Evolutionary conservation across 352 stramenopile species (phyloP), one percentile per base, ranked within the genome.

Genomic region (Peronospora tabacina): DNA sequence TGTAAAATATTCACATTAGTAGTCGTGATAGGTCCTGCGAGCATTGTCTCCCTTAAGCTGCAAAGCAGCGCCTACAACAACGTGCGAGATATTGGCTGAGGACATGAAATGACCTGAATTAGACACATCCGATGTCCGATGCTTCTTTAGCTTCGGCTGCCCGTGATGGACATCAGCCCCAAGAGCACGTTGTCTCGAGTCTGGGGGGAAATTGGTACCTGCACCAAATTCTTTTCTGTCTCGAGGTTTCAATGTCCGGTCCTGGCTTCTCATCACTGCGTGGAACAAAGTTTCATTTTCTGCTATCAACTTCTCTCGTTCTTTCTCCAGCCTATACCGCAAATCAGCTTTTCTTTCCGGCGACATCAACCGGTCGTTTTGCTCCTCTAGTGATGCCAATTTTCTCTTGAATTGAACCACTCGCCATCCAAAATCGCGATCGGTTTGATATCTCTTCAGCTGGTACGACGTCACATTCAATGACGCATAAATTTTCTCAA

Each of bases 201-300:
- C 7, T 39, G 10, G 22, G 20, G 13, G 11, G 5, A 36, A 12
- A 22, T n/a, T 41, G n/a, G n/a, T 17, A 35, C 42, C 16, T 22
- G 29, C n/a, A 35, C 11, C 12, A 16, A 36, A 36, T 36, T 11
- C 13, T 2, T 17, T 36, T 16, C 11, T 16, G 7, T 41, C 33
- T 20, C 38, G 28, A 17, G 0, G 17, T 53, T 4, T 39, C 17
- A 9, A 29, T 10, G 33, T 6, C 12, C 12, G 35, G 15, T 35
- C 26, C 22, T 51, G 28, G 13, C 17, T 32, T 20, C 30, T 44
- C 57, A 66, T 66, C 7, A 66, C 44, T 45, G 44, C 47, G 15
- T 57, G 40, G 43, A 58, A 66, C 45, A 66, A 48, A 17, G 17
- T 0, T 4, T 22, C 1, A 15, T 66, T 61, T 38, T 61, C 45